Percentiles rank a stretch among this genome's conserved stretches.
phyloP scores from a whole-genome alignment of 2,329 filamentous ascomycete species.

The Ophiostoma populinum region DNA sequence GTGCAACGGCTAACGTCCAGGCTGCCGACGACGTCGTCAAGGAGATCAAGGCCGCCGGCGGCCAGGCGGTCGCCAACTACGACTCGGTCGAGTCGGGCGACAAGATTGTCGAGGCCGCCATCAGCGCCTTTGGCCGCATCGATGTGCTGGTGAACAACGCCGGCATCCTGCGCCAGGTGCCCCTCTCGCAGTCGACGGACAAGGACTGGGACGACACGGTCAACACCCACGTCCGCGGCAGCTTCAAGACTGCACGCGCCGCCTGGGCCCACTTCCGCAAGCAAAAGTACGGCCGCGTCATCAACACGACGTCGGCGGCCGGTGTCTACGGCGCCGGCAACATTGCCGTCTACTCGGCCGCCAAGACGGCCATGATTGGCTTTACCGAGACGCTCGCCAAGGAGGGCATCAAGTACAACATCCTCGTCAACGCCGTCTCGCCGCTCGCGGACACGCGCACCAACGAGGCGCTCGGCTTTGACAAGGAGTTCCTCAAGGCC shows the following conservation, averaged over 20 bases:
- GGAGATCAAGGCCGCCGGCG: slow-evolving; percentile 72
- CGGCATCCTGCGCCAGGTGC: slow-evolving; percentile 83
- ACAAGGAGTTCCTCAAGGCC: slow-evolving; percentile 71
- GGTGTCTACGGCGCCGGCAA: slow-evolving; percentile 93
- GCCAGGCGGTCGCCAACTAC: slow-evolving; percentile 96
- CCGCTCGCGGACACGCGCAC: slow-evolving; percentile 90
- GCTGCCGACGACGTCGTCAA: slow-evolving; percentile 69
- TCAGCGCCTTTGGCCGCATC: slow-evolving; percentile 67
- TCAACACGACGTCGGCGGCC: slow-evolving; percentile 93
- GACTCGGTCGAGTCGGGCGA: slow-evolving; percentile 88
- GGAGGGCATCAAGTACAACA: slow-evolving; percentile 97
- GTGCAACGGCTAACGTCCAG: no score
- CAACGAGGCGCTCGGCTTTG: slow-evolving; percentile 79
- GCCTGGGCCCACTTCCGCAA: slow-evolving; percentile 97
- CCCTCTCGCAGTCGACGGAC: slow-evolving; percentile 98
- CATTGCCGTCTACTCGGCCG: slow-evolving; percentile 91
- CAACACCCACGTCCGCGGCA: slow-evolving; percentile 78
- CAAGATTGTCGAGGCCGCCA: slow-evolving; percentile 79
- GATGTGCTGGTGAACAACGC: slow-evolving; percentile 97
- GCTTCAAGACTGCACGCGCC: slow-evolving; percentile 87
- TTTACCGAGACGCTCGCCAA: slow-evolving; percentile 97
- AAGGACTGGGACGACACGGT: slow-evolving; percentile 92
- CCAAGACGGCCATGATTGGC: slow-evolving; percentile 86
- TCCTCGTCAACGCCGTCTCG: slow-evolving; percentile 84
- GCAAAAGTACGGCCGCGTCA: slow-evolving; percentile 93